These are phyloP conservation scores for Sporothrix sp. DNA, from an alignment of 2,329 filamentous ascomycete genomes.

Conservation along the genomic window DNA sequence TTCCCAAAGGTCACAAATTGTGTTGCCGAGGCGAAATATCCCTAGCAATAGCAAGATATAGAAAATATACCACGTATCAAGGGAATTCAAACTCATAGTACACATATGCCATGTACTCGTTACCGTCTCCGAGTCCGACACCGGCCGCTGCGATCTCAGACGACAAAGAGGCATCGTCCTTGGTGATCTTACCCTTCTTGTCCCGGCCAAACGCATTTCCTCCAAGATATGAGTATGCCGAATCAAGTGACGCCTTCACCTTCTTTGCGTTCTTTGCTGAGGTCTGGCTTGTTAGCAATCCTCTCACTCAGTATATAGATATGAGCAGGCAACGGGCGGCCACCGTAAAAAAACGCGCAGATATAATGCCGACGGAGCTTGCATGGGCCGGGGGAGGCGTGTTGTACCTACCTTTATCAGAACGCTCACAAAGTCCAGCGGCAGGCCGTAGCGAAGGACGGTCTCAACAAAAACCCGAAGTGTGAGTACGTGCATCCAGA, in stretches of 20 bases:
- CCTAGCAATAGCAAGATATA: background rate
- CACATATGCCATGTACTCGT: conserved; percentile 91
- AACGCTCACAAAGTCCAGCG: conserved; percentile 77
- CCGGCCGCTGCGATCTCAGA: conserved; percentile 77
- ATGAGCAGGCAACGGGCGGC: too few relatives aligned
- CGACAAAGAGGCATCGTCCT: conserved; percentile 72
- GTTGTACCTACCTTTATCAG: conserved; percentile 70
- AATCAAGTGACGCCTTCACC: conserved; percentile 68
- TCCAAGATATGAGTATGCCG: conserved; percentile 80
- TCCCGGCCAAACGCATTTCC: conserved; percentile 91
- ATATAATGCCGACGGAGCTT: too few relatives aligned
- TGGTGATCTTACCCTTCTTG: conserved; percentile 84
- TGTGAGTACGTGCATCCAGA: conserved; percentile 86
- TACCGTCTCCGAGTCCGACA: conserved; percentile 55
- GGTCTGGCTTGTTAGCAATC: conserved; percentile 46
- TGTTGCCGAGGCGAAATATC: too few relatives aligned
- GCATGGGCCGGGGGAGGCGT: too few relatives aligned
- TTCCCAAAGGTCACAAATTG: too few relatives aligned
- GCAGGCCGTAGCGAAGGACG: conserved; percentile 89
- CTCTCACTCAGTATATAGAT: too few relatives aligned
- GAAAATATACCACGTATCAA: conserved; percentile 19
- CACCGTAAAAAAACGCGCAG: too few relatives aligned
- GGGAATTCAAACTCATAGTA: conserved; percentile 89
- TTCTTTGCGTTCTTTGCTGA: conserved; percentile 74
- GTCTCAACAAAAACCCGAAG: conserved; percentile 95